These are phyloP conservation scores for Triticum monococcum DNA, from an alignment of 176 grass and related monocot species.

Conservation along the genomic window DNA sequence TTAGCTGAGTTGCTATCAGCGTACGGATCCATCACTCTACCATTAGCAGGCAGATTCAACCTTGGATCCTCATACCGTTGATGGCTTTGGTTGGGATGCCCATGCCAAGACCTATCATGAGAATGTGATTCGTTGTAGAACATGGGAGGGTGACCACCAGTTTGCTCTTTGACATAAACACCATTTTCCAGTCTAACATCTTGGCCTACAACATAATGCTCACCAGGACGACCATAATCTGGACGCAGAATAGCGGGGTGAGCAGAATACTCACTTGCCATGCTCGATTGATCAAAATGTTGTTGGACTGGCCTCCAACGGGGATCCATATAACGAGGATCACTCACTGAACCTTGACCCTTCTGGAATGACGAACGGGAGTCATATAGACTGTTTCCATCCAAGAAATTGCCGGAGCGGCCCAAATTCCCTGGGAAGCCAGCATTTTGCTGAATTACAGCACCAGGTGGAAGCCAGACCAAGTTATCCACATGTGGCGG, in stretches of 20 bases:
- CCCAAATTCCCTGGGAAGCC: conserved; percentile 71
- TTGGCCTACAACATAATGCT: conserved; percentile 54
- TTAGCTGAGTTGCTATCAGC: conserved; percentile 57
- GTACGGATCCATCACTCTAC: conserved; percentile 56
- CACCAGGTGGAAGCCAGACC: conserved; percentile 71
- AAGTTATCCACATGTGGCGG: conserved; percentile 50
- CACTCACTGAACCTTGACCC: conserved; percentile 38
- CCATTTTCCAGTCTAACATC: conserved; percentile 63
- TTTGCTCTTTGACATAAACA: conserved; percentile 59
- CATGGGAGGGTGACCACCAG: conserved; percentile 44
- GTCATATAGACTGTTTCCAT: conserved; percentile 58
- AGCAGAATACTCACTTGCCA: conserved; percentile 46
- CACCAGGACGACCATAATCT: conserved; percentile 53
- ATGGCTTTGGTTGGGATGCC: conserved; percentile 49
- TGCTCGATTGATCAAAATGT: conserved; percentile 51
- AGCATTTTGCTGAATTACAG: conserved; percentile 61
- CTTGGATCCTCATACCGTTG: conserved; percentile 64
- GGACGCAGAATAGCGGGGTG: conserved; percentile 51
- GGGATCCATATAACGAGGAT: conserved; percentile 53
- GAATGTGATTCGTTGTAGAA: conserved; percentile 56
- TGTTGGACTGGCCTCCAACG: conserved; percentile 55
- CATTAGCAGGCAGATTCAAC: conserved; percentile 42
- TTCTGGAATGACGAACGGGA: conserved; percentile 60
- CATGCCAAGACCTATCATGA: conserved; percentile 60
- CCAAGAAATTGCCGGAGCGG: conserved; percentile 49